Evolutionary conservation across 148 eudicot species (phyloP), one percentile per base, ranked within the genome.

Genomic region (Fagopyrum tataricum): DNA sequence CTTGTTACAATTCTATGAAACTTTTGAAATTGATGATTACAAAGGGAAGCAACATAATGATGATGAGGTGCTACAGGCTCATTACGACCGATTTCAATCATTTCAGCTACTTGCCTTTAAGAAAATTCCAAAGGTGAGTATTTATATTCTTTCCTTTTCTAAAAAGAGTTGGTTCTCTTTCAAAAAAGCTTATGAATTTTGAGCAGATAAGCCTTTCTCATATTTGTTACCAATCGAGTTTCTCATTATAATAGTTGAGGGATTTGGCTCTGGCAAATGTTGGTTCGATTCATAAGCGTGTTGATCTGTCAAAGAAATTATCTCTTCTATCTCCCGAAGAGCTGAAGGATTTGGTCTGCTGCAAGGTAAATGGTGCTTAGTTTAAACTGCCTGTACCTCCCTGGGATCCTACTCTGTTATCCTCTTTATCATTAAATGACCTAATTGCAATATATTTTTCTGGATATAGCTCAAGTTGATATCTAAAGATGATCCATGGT

Each of bases 51-150:
- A 91, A 82, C 82, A 91, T 84, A 84, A 96, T 74, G 98, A 91
- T 78, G 98, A 91, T 78, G 98, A 94, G 79, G 98, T 94, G 70
- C 89, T 94, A 76, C 93, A 88, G 76, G 87, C 93, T 74, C 98
- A 94, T 77, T 94, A 94, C 85, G 91, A 91, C 73, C 93, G 96
- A 53, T 83, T 94, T 72, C 96, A 88, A 78, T 87, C 98, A 49
- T 94, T 94, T 77, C 97, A 94, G 83, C 87, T 94, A 80, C 87
- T 89, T 81, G 89, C 88, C 18, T 91, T 89, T 70, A 94, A 91
- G 82, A 91, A 84, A 80, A 76, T 90, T 78, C 96, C 97, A 9
- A 90, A 91, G 97, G 98, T 94, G 4, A 24, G 84, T 47, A 53
- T 47, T 18, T 0, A 20, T 15, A 1, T 31, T 39, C 37, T 39